Evolutionary conservation across 2,329 filamentous ascomycete species (phyloP).

Genomic region (Colletotrichum sp.): DNA sequence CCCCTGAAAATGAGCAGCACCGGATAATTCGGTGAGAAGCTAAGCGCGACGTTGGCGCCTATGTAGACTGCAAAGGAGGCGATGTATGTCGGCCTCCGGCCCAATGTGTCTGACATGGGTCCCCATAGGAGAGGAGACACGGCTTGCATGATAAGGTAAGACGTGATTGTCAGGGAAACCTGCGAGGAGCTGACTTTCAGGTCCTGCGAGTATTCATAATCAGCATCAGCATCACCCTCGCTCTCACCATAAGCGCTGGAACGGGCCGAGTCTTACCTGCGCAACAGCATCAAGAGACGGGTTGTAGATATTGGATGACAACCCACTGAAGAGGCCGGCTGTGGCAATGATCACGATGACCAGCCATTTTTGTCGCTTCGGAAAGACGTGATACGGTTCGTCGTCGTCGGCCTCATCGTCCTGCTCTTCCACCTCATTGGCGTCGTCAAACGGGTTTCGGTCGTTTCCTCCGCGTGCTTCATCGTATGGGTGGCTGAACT

Average conservation of each 20-base stretch:
- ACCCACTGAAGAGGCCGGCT: constrained; percentile 57
- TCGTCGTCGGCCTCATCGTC: background rate
- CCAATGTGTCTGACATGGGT: constrained; percentile 50
- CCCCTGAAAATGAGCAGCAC: constrained; percentile 49
- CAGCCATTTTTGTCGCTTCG: constrained; percentile 42
- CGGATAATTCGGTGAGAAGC: constrained; percentile 45
- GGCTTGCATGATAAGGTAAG: constrained; percentile 57
- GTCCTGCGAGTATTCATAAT: constrained; percentile 22
- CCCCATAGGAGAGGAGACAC: constrained; percentile 54
- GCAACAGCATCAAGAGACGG: constrained; percentile 47
- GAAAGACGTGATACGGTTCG: constrained; percentile 39
- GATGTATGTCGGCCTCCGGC: constrained; percentile 48
- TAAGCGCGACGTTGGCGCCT: constrained; percentile 49
- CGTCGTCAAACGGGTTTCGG: constrained; percentile 6
- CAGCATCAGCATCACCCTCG: background rate
- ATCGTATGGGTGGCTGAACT: background rate
- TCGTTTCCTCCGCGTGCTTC: background rate
- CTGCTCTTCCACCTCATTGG: background rate
- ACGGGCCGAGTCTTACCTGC: constrained; percentile 23
- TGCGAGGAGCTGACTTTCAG: constrained; percentile 30
- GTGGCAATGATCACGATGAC: constrained; percentile 54
- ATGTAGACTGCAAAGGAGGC: constrained; percentile 54
- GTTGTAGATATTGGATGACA: constrained; percentile 57
- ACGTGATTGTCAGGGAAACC: constrained; percentile 47
- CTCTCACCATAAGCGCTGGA: background rate